Evolutionary conservation across 768 basidiomycete species (phyloP).

Genomic region (Cyathus striatus): DNA sequence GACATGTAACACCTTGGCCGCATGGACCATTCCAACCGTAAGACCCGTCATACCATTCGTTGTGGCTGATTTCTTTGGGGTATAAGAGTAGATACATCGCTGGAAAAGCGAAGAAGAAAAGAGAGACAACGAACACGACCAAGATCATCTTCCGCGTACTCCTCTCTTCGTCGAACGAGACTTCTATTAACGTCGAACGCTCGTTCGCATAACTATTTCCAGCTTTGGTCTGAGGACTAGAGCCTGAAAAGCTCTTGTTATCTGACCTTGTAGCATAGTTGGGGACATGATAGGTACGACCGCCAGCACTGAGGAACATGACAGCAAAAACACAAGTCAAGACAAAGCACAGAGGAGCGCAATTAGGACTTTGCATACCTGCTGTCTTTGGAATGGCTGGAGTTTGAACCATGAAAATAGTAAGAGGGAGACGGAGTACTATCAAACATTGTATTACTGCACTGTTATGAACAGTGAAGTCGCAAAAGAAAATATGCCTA

Average conservation of each 20-base stretch:
- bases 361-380: constrained; percentile 20
- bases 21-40: too few relatives aligned
- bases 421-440: constrained; percentile 16
- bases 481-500: constrained; percentile 15
- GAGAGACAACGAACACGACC: constrained; percentile 16
- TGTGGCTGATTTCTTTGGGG: too few relatives aligned
- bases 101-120: too few relatives aligned
- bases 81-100: too few relatives aligned
- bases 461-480: constrained; percentile 10
- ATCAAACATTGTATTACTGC: constrained; percentile 15
- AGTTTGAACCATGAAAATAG: constrained; percentile 33
- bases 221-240: constrained; percentile 5
- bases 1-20: too few relatives aligned
- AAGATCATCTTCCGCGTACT: constrained; percentile 18
- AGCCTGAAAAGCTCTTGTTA: constrained; percentile 2
- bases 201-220: constrained; percentile 30
- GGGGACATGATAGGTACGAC: constrained; percentile 33
- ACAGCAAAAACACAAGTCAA: background rate
- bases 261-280: constrained; percentile 34
- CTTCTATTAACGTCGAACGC: constrained; percentile 27
- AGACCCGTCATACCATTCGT: too few relatives aligned
- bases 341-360: background rate
- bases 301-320: constrained; percentile 18
- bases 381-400: constrained; percentile 33
- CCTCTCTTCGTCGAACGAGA: constrained; percentile 28